Base-by-base conservation (phyloP, 805 yeast genomes). In the Pichia cephalocereana region DNA sequence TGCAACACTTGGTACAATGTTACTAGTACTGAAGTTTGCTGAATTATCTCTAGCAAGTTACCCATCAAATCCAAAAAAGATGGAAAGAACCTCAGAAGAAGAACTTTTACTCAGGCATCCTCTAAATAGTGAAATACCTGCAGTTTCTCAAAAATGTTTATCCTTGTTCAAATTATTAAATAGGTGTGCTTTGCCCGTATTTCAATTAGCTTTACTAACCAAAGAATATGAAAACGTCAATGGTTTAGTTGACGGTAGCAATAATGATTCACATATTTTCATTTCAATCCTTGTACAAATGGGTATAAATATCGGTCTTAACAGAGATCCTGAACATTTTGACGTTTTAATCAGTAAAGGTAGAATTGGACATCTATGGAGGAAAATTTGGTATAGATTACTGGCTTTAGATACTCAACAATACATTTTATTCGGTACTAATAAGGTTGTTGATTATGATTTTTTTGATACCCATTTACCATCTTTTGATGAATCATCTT, bases 281-380 rank as follows among this genome's bases (percentile, higher is more conserved):
- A 60, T 75, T 14, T 79, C 82, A 1, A 71, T 79, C 63, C 67
- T 80, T 31, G 64, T 80, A 15, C 86, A 81, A 56, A 79, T 83
- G 83, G 86, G 83, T 0, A 70, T 77, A 46, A 72, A 82, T 38
- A 71, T 82, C 53, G 90, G 89, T 0, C 58, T 83, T 27, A 82
- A 83, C 58, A 70, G 88, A 54, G 89, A 83, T 53, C 88, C 89
- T 0, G 73, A 70, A 42, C 67, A 68, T 38, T 77, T 78, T 54
- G 60, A 58, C n/a, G 8, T 48, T 1, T n/a, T 42, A 10, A 38
- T 46, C 2, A 43, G 48, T 10, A 38, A 46, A 8, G 47, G 52
- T 15, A 66, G 57, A 46, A 48, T 56, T 14, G 68, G 71, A 28
- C 75, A 77, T 52, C 56, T 79, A 4, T 71, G 77, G 70, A 69